phyloP scores from a whole-genome alignment of 2,329 filamentous ascomycete genomes.

The Aspergillus piperis region DNA sequence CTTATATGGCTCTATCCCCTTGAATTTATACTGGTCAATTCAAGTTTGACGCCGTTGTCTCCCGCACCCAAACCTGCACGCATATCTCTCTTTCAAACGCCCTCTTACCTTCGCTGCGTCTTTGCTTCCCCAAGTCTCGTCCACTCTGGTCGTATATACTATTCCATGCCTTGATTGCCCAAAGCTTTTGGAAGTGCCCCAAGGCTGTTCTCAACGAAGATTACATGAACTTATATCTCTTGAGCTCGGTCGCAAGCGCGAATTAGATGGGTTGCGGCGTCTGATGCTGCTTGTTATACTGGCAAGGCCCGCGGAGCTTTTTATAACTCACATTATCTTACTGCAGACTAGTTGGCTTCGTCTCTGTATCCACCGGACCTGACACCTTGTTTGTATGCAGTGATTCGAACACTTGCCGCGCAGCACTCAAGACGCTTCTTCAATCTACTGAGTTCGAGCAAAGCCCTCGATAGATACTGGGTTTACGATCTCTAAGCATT shows the following conservation, averaged over 20 bases:
- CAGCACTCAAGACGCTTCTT: constrained; percentile 31
- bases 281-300: constrained; percentile 21
- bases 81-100: background rate
- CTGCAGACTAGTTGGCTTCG: constrained; percentile 22
- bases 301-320: constrained; percentile 16
- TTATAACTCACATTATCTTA: constrained; percentile 16
- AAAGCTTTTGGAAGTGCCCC: background rate
- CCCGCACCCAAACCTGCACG: background rate
- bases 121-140: background rate
- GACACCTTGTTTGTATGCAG: constrained; percentile 38
- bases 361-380: constrained; percentile 35
- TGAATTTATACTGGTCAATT: background rate
- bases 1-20: background rate
- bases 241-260: constrained; percentile 2
- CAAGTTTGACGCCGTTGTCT: background rate
- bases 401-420: constrained; percentile 28
- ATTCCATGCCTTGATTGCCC: background rate
- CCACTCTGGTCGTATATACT: background rate
- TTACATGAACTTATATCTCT: background rate
- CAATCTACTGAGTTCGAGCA: constrained; percentile 29
- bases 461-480: constrained; percentile 29
- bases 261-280: constrained; percentile 14
- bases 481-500: constrained; percentile 26
- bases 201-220: background rate
- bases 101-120: background rate